Percentiles rank a stretch among this genome's conserved stretches.
phyloP scores from a whole-genome alignment of 2,329 filamentous ascomycete species.

The Thermothelomyces thermophilus region DNA sequence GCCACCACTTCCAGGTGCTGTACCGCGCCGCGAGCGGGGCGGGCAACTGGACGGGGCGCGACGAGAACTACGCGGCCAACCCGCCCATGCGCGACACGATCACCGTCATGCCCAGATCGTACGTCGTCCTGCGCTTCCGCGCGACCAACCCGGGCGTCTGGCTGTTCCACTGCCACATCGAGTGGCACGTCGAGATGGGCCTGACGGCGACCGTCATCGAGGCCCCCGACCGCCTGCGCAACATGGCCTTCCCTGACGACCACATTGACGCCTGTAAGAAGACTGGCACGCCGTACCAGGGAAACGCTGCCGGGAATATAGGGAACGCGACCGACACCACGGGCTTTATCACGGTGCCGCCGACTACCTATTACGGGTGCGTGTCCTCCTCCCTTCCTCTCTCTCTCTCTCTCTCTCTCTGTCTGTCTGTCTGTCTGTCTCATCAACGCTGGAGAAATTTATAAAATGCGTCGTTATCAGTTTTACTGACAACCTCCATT shows the following conservation, averaged over 20 bases:
- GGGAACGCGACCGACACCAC: conserved; percentile 46
- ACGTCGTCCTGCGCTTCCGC: conserved; percentile 45
- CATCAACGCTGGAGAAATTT: too few relatives aligned
- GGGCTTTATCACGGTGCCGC: conserved; percentile 43
- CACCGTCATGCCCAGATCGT: conserved; percentile 35
- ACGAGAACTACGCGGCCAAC: conserved; percentile 25
- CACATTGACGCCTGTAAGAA: conserved; percentile 45
- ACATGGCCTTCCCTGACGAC: conserved; percentile 49
- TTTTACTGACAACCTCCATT: too few relatives aligned
- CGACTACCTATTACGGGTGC: conserved; percentile 41
- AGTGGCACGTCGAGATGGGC: conserved; percentile 56
- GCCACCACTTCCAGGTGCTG: conserved; percentile 50
- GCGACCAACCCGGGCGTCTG: conserved; percentile 49
- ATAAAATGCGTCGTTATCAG: too few relatives aligned
- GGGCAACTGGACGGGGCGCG: conserved; percentile 33
- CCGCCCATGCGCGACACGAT: conserved; percentile 36
- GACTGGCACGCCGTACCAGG: conserved; percentile 42
- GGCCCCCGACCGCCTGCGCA: conserved; percentile 50
- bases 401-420: not conserved
- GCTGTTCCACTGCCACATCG: conserved; percentile 54
- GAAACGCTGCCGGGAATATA: conserved; percentile 64
- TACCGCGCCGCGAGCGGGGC: conserved; percentile 32
- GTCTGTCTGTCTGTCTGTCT: not conserved
- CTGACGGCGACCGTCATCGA: conserved; percentile 50
- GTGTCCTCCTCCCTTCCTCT: conserved; percentile 17